Evolutionary conservation across 805 yeast genomes (phyloP).

Genomic region (Tetrapisispora arboricola): DNA sequence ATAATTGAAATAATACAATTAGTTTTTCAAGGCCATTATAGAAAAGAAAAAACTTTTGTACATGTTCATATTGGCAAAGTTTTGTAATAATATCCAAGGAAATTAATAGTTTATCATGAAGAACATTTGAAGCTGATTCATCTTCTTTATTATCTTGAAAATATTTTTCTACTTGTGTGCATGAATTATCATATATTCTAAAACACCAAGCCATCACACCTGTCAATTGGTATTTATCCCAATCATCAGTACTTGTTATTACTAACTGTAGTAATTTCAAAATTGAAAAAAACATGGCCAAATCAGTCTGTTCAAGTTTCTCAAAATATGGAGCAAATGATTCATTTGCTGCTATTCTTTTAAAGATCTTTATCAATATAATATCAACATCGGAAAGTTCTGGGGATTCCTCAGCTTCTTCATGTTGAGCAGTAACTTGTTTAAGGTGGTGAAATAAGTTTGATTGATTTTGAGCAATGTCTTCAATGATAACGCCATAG

Average conservation of each 20-base stretch:
- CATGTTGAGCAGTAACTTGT: neutral
- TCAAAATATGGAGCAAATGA: conserved; percentile 27
- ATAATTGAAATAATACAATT: conserved; percentile 21
- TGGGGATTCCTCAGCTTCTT: neutral
- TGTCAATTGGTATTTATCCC: conserved; percentile 32
- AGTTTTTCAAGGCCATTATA: conserved; percentile 31
- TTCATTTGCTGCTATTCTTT: conserved; percentile 26
- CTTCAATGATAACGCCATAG: conserved; percentile 11
- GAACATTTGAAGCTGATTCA: conserved; percentile 9
- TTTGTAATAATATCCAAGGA: conserved; percentile 29
- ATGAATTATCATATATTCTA: conserved; percentile 22
- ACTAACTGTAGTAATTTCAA: conserved; percentile 26
- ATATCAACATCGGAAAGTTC: conserved; percentile 8
- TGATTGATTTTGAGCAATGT: conserved; percentile 11
- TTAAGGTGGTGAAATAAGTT: conserved; percentile 6
- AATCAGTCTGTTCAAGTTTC: conserved; percentile 7
- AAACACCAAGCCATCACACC: conserved; percentile 33
- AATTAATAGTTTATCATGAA: conserved; percentile 25
- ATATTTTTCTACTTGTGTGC: conserved; percentile 15
- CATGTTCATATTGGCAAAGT: conserved; percentile 28
- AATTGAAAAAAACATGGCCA: conserved; percentile 8
- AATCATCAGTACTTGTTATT: conserved; percentile 29
- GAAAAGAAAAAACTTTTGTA: conserved; percentile 28
- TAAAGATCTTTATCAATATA: conserved; percentile 22
- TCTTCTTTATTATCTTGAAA: conserved; percentile 15